phyloP scores from a whole-genome alignment of 108 stramenopile species.

The Skeletonema costatum region DNA sequence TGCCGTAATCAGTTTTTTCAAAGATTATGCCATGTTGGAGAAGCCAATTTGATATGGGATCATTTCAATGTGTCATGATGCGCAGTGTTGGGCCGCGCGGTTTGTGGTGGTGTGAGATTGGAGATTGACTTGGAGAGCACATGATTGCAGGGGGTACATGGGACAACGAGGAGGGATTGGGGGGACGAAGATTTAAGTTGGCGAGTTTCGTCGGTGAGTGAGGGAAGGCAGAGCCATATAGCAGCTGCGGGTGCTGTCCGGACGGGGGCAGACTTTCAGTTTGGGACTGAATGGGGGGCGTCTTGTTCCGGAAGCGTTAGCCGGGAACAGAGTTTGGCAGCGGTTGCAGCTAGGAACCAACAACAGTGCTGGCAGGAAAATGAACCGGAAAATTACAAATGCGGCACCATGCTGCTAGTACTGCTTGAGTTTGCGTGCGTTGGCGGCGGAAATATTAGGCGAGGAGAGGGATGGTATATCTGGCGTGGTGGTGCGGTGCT shows the following conservation, averaged over 20 bases:
- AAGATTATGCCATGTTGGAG: slow-evolving; percentile 71
- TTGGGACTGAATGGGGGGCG: slow-evolving; percentile 82
- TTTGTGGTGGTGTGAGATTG: slow-evolving; percentile 90
- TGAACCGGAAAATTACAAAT: slow-evolving; percentile 57
- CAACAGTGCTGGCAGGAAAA: slow-evolving; percentile 42
- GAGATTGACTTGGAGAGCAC: slow-evolving; percentile 82
- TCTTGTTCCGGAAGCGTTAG: slow-evolving; percentile 85
- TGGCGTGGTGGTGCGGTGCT: slow-evolving; percentile 16
- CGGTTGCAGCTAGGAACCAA: slow-evolving; percentile 7
- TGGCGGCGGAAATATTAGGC: slow-evolving; percentile 66
- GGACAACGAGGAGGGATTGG: slow-evolving; percentile 51
- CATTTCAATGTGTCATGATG: slow-evolving; percentile 81
- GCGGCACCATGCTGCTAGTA: slow-evolving; percentile 80
- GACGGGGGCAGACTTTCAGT: slow-evolving; percentile 65
- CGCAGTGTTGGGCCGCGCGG: slow-evolving; percentile 73
- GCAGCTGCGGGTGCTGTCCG: slow-evolving; percentile 45
- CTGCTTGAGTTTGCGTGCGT: slow-evolving; percentile 71
- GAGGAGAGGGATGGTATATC: slow-evolving; percentile 40
- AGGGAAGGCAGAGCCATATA: slow-evolving; percentile 51
- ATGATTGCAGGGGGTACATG: slow-evolving; percentile 73
- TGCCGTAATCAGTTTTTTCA: slow-evolving; percentile 86
- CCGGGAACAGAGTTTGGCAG: slow-evolving; percentile 21
- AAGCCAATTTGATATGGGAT: slow-evolving; percentile 86
- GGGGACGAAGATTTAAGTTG: slow-evolving; percentile 80
- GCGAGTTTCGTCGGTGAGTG: slow-evolving; percentile 79